Conservation (phyloP, 306 rosid genomes). For the Medicago lupulina region DNA sequence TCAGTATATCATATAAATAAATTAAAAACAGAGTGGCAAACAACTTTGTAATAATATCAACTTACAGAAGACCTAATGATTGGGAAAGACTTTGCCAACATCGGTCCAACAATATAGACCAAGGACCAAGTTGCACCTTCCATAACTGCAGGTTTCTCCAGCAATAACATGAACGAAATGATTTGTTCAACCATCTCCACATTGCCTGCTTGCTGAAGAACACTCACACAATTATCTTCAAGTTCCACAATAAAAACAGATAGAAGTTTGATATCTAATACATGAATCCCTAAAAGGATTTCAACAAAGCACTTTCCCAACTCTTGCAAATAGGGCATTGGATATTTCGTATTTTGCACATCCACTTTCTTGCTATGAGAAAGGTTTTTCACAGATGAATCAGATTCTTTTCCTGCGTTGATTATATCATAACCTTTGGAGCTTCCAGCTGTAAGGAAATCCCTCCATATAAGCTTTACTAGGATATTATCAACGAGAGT, state of each 20-base stretch:
- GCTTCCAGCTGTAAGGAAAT: slow-evolving; percentile 55
- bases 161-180: slow-evolving; percentile 64
- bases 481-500: slow-evolving; percentile 66
- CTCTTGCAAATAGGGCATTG: slow-evolving; percentile 70
- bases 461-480: slow-evolving; percentile 77
- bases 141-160: slow-evolving; percentile 70
- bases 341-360: slow-evolving; percentile 49
- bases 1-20: background rate
- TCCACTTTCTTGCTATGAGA: slow-evolving; percentile 51
- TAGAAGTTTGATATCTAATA: slow-evolving; percentile 59
- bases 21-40: slow-evolving; percentile 23
- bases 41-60: slow-evolving; percentile 36
- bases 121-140: slow-evolving; percentile 86
- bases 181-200: slow-evolving; percentile 59
- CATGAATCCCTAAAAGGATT: slow-evolving; percentile 66
- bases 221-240: slow-evolving; percentile 57
- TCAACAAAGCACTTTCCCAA: slow-evolving; percentile 76
- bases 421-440: slow-evolving; percentile 54
- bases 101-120: slow-evolving; percentile 83
- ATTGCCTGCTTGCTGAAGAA: slow-evolving; percentile 59
- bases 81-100: slow-evolving; percentile 71
- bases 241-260: slow-evolving; percentile 62
- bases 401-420: slow-evolving; percentile 47
- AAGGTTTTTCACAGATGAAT: slow-evolving; percentile 49
- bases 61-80: slow-evolving; percentile 80